Base-by-base conservation (phyloP, 805 yeast genomes). In the Metschnikowia cubensis region DNA sequence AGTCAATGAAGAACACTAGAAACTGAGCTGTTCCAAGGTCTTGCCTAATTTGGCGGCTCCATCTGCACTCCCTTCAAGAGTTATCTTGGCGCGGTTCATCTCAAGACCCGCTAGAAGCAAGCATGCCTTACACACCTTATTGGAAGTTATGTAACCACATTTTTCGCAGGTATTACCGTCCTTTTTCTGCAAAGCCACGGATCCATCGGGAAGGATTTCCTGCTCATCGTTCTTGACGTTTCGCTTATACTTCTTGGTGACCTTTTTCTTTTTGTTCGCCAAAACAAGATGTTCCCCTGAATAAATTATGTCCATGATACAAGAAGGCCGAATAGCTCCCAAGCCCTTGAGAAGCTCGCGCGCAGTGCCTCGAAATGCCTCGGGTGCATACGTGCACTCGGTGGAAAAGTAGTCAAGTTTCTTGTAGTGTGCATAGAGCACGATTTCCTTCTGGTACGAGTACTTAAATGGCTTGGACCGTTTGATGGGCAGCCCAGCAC, bases 311-410 rank as follows among this genome's bases (percentile, higher is more conserved):
- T 94, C 99, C 65, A 94, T 81, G 50, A 94, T 94, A 61, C 97
- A 86, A 35, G 94, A 84, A 14, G 99, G 97, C 59, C 97, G 78
- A 1, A 91, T 83, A 3, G 92, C 81, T 64, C 94, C 99, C 38
- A 94, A 71, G 56, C 89, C 87, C 68, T 94, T 94, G 76, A 94
- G 83, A 25, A 94, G 74, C 51, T 90, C 89, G 63, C 99, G 79
- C 0, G 99, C 97, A 0, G 98, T 94, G 17, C 99, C 99, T 57
- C 99, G 76, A 62, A 94, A 94, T 0, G 99, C 98, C 65, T 94
- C 99, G 1, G 99, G 98, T 0, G 99, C 96, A 70, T 94, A 94
- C 0, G 97, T 85, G 66, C 99, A 94, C 63, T 94, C 99, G 0
- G 99, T 94, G 8, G 96, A 87, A 65, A 94, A 94, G 64, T 94